Conservation (phyloP, 257 asterid genomes). For the Cinchona pubescens region DNA sequence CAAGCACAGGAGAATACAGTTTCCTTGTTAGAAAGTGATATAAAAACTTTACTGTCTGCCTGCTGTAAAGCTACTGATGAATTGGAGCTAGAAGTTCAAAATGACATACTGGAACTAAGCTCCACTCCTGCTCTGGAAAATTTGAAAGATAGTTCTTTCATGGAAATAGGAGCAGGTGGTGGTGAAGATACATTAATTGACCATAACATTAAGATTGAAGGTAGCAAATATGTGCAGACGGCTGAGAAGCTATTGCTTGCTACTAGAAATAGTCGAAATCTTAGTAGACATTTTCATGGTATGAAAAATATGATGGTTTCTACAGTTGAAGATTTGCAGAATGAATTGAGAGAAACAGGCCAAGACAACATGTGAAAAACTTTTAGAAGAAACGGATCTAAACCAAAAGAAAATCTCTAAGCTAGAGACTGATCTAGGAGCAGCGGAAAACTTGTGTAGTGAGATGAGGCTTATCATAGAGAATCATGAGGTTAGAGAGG, state of each 20-base stretch:
- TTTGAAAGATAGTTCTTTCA: constrained; percentile 31
- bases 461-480: constrained; percentile 48
- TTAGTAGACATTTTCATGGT: constrained; percentile 41
- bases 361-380: constrained; percentile 38
- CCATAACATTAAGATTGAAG: constrained; percentile 29
- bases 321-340: constrained; percentile 43
- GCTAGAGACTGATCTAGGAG: constrained; percentile 62
- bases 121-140: constrained; percentile 37
- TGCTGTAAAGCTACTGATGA: constrained; percentile 58
- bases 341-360: constrained; percentile 49
- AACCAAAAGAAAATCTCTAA: constrained; percentile 45
- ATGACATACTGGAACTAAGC: constrained; percentile 38
- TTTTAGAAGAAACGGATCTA: constrained; percentile 56
- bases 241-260: constrained; percentile 66
- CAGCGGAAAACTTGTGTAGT: constrained; percentile 36
- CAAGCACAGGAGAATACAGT: constrained; percentile 46
- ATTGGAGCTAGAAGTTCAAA: constrained; percentile 43
- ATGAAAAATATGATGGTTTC: constrained; percentile 35
- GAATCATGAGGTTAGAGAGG: constrained; percentile 46
- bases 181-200: constrained; percentile 30
- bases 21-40: constrained; percentile 48
- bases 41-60: constrained; percentile 55
- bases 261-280: constrained; percentile 44
- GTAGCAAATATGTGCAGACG: constrained; percentile 36
- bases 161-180: constrained; percentile 29